Conservation (phyloP, 208 protist species). For the Trypanosoma grayi region DNA sequence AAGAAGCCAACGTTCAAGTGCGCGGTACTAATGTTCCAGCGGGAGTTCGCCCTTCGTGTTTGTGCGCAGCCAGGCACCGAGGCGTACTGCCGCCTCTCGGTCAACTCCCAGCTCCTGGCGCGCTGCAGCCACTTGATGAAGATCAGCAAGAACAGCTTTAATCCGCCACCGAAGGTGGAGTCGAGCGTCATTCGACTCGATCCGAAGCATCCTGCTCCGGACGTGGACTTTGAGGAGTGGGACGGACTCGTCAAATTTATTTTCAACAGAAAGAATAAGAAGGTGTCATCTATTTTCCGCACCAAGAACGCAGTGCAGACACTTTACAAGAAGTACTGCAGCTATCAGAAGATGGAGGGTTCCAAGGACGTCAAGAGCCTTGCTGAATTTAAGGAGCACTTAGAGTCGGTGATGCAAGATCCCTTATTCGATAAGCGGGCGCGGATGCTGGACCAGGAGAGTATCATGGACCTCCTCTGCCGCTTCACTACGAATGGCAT, state of each 20-base stretch:
- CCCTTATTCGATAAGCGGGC: constrained; percentile 77
- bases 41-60: constrained; percentile 99
- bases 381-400: constrained; percentile 65
- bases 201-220: constrained; percentile 96
- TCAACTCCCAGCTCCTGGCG: constrained; percentile 99
- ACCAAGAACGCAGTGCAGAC: constrained; percentile 73
- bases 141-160: constrained; percentile 99
- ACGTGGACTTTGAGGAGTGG: constrained; percentile 99
- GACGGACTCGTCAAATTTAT: constrained; percentile 98
- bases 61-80: constrained; percentile 97
- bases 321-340: constrained; percentile 81
- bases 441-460: constrained; percentile 72
- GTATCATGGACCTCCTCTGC: constrained; percentile 75
- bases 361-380: constrained; percentile 25
- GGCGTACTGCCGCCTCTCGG: constrained; percentile 98
- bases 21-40: constrained; percentile 99
- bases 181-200: constrained; percentile 98
- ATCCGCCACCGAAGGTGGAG: constrained; percentile 99
- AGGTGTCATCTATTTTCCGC: constrained; percentile 96
- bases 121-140: constrained; percentile 98
- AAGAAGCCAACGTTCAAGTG: constrained; percentile 92
- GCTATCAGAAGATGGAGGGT: constrained; percentile 85
- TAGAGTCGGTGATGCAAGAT: constrained; percentile 70
- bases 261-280: constrained; percentile 99
- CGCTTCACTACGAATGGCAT: constrained; percentile 81